Evolutionary conservation across 148 eudicot genomes (phyloP), one percentile per base, ranked within the genome.

Genomic region (Persicaria maculosa): DNA sequence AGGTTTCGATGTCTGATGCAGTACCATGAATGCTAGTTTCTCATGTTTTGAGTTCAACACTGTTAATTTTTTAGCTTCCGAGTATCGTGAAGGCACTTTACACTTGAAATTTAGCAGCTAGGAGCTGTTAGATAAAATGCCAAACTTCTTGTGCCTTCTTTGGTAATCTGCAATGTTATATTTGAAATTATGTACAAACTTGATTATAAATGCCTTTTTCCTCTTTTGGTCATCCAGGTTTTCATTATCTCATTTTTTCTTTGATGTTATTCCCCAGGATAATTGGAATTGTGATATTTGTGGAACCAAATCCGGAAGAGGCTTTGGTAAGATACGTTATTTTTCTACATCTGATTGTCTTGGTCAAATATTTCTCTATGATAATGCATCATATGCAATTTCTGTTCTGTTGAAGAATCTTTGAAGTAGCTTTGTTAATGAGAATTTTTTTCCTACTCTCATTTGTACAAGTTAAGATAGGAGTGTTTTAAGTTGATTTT

Each of bases 271-370:
- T 22, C 14, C 65, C 3, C 82, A 80, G 81, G 84, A 76, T 72
- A 0, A 57, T 57, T 80, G 86, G 90, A 76, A 44, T 58, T 87
- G 90, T 78, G 84, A 76, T 17, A 69, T 81, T 22, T 87, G 90
- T 72, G 77, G 81, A 79, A 72, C 76, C 9, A 74, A 77, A 55
- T 71, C 81, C 54, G 83, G 80, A 40, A 87, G 76, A 82, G 90
- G 90, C 47, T 85, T 85, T 61, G 90, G 90, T 87, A 81, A 83
- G 70, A 87, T 61, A 36, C 61, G 72, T 72, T 44, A 54, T 36
- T 46, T 10, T 11, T 45, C 46, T 11, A 14, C 36, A 65, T 31
- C 3, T 31, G 40, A 31, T 31, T 31, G 40, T 31, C 40, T 31
- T 31, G 40, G 40, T 31, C 40, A 17, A 65, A 65, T 65, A 14